These are phyloP conservation scores for Talaromyces sp. DNA, from an alignment of 2,329 filamentous ascomycete genomes.

Conservation along the genomic window DNA sequence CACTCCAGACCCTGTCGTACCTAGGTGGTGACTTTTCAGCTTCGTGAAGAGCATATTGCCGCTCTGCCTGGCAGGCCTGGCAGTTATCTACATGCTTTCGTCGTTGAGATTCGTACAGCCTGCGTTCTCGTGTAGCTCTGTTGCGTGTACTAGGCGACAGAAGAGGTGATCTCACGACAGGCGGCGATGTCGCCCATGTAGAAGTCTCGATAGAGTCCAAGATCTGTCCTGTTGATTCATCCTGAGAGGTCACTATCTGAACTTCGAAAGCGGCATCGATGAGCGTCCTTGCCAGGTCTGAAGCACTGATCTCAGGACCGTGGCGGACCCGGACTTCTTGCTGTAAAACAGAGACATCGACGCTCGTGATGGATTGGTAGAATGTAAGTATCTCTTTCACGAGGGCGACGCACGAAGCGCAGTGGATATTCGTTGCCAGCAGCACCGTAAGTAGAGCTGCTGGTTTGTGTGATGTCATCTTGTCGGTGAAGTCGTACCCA, in stretches of 20 bases:
- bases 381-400: slow-evolving; percentile 43
- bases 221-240: slow-evolving; percentile 30
- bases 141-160: neutral
- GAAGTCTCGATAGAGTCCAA: slow-evolving; percentile 35
- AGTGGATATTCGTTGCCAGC: slow-evolving; percentile 49
- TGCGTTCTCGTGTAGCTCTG: slow-evolving; percentile 1
- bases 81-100: slow-evolving; percentile 49
- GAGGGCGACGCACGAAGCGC: slow-evolving; percentile 47
- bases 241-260: slow-evolving; percentile 41
- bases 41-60: slow-evolving; percentile 23
- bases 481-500: neutral
- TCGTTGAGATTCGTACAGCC: slow-evolving; percentile 19
- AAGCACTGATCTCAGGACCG: slow-evolving; percentile 27
- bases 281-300: slow-evolving; percentile 37
- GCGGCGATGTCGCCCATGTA: slow-evolving; percentile 15
- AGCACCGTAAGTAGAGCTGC: slow-evolving; percentile 31
- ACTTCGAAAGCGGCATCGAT: slow-evolving; percentile 48
- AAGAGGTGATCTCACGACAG: slow-evolving; percentile 7
- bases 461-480: neutral
- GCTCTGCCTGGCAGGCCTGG: slow-evolving; percentile 47
- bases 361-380: slow-evolving; percentile 31
- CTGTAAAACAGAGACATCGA: slow-evolving; percentile 44
- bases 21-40: neutral
- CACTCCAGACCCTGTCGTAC: slow-evolving; percentile 15
- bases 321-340: slow-evolving; percentile 45